These are phyloP conservation scores for Zostera marina DNA, from an alignment of 116 monocot genomes.

Conservation along the genomic window DNA sequence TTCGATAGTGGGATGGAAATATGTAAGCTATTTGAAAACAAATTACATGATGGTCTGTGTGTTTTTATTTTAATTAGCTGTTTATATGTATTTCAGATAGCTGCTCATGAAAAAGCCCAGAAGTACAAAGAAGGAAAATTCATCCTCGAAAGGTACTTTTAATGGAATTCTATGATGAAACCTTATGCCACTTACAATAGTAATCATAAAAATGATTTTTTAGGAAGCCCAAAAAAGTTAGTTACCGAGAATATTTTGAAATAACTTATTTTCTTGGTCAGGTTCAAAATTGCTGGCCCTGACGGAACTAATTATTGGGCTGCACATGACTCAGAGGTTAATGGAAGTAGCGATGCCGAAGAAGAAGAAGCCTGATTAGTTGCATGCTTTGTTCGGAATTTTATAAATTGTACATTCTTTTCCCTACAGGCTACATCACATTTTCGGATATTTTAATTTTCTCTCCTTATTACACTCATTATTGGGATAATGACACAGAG, in stretches of 20 bases:
- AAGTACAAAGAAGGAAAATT: conserved; percentile 97
- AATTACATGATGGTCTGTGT: not conserved
- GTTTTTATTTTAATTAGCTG: not conserved
- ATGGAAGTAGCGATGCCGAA: conserved; percentile 48
- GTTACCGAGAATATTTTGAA: not conserved
- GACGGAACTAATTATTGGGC: conserved; percentile 39
- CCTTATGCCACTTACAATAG: not conserved
- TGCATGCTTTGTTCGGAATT: not conserved
- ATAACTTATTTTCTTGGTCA: conserved; percentile 14
- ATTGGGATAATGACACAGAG: too few relatives aligned
- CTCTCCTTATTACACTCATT: too few relatives aligned
- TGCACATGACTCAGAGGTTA: conserved; percentile 24
- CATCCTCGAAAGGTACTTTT: conserved; percentile 71
- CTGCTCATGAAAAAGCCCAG: conserved; percentile 76
- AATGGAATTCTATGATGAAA: not conserved
- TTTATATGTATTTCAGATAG: conserved; percentile 24
- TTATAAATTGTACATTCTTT: conserved; percentile 11
- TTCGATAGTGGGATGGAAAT: conserved; percentile 95
- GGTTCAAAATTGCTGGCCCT: conserved; percentile 60
- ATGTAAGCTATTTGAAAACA: conserved; percentile 26
- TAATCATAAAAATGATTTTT: not conserved
- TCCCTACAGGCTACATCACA: too few relatives aligned
- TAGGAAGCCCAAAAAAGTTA: not conserved
- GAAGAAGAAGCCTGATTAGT: conserved; percentile 36
- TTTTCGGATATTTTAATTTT: too few relatives aligned